These are phyloP conservation scores for Aspergillus carlsbadensis DNA, from an alignment of 495 filamentous ascomycete species.

Conservation along the genomic window DNA sequence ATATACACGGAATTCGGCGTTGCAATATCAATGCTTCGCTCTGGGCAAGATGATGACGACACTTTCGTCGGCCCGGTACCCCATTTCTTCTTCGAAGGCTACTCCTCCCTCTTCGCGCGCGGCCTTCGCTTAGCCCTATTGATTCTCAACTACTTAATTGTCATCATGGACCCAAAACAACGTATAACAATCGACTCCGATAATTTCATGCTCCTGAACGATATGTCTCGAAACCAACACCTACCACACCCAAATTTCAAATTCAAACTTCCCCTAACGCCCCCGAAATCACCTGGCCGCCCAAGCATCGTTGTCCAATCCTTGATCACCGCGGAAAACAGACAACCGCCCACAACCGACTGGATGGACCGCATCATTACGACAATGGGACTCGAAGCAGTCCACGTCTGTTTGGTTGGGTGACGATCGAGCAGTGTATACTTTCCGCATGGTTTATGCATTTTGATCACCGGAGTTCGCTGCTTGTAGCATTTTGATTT, in stretches of 20 bases:
- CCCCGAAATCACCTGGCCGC: constrained; percentile 19
- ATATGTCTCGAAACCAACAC: constrained; percentile 3
- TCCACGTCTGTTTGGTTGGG: constrained; percentile 6
- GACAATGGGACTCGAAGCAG: constrained; percentile 28
- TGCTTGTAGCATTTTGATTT: not conserved
- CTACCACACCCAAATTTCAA: not conserved
- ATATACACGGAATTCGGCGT: constrained; percentile 30
- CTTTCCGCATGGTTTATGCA: not conserved
- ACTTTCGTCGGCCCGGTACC: constrained; percentile 31
- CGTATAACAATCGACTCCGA: constrained; percentile 20
- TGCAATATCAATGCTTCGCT: constrained; percentile 24
- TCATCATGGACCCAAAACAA: constrained; percentile 26
- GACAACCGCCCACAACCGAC: constrained; percentile 23
- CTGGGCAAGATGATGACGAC: constrained; percentile 17
- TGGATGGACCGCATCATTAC: constrained; percentile 31
- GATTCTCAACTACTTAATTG: constrained; percentile 27
- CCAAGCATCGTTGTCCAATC: constrained; percentile 21
- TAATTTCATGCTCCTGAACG: constrained; percentile 13
- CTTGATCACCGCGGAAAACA: constrained; percentile 21
- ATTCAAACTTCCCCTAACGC: constrained; percentile 9
- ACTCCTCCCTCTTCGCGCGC: constrained; percentile 23
- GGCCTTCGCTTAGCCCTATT: constrained; percentile 27
- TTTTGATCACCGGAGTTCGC: not conserved
- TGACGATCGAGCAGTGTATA: not conserved
- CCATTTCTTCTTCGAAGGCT: constrained; percentile 28